Evolutionary conservation across 2,329 filamentous ascomycete species (phyloP), one percentile per base, ranked within the genome.

Genomic region (Ophioceras dolichostomum): DNA sequence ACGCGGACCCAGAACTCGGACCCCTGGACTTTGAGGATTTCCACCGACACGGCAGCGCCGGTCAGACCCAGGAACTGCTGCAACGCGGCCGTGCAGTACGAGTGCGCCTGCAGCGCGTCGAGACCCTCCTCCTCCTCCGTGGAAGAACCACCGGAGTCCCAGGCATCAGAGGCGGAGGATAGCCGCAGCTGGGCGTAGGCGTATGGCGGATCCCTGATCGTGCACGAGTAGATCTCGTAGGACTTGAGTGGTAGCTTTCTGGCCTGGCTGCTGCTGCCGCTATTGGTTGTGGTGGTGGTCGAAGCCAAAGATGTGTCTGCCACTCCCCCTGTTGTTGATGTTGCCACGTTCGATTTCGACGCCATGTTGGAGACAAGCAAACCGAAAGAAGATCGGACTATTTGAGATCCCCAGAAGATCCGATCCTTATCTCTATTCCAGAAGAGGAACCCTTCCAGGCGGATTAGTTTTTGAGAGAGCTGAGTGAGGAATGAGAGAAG

Each of bases 51-150:
- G 10, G 73, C 75, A 2, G 67, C 59, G 10, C 84, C 84, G 0
- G 73, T 76, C 14, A 74, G 58, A 16, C 84, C 84, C 2, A 89
- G 70, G 48, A 83, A 87, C 43, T 81, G 72, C 1, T 63, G 64
- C 7, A 89, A 60, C 0, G 82, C 77, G 1, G 68, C 56, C 2
- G 70, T 73, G 46, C 82, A 71, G 49, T 82, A 77, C 0, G 74
- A 63, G 24, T 73, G 73, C 14, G 71, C 64, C 27, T 76, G 77
- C 3, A 86, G 59, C 3, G 66, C 60, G 55, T 87, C 81, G 5
- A 84, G 59, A 3, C 38, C 35, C 12, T 39, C 21, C 19, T 34
- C 32, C 24, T 43, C 42, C 14, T 54, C 48, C 32, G 14, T 17
- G 32, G 4, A 8, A 32, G 40, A 17, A 16, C 18, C 20, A 14